Percentiles rank a stretch among this genome's conserved stretches.
These are phyloP conservation scores for Termitomyces sp. DNA, from an alignment of 768 basidiomycete genomes.

Conservation along the genomic window DNA sequence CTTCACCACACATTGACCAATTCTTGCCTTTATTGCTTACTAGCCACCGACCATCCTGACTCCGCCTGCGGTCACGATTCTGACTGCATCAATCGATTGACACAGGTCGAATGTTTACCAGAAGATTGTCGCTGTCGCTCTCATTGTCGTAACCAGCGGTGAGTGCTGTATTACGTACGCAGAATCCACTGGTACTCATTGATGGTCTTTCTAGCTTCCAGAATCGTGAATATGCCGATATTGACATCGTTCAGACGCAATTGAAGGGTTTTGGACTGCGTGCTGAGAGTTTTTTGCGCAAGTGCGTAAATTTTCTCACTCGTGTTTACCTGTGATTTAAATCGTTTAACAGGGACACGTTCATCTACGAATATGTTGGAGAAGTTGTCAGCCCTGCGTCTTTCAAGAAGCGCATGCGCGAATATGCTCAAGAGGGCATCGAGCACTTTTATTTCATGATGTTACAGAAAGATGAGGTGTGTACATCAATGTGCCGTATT, in stretches of 20 bases:
- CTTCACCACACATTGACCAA: slow-evolving; percentile 5
- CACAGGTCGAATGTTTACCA: slow-evolving; percentile 93
- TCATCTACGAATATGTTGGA: slow-evolving; percentile 98
- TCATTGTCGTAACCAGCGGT: slow-evolving; percentile 94
- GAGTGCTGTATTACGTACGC: slow-evolving; percentile 19
- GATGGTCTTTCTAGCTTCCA: slow-evolving; percentile 61
- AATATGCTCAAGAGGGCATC: slow-evolving; percentile 90
- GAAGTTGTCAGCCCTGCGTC: slow-evolving; percentile 86
- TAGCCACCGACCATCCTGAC: slow-evolving; percentile 55
- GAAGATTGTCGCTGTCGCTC: slow-evolving; percentile 81
- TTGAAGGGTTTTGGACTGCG: slow-evolving; percentile 95
- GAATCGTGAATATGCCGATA: slow-evolving; percentile 73
- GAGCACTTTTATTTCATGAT: slow-evolving; percentile 99
- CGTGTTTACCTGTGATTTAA: slow-evolving; percentile 1
- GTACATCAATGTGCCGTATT: slow-evolving; percentile 15
- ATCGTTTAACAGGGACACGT: slow-evolving; percentile 56
- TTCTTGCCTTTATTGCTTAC: slow-evolving; percentile 6
- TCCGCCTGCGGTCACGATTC: slow-evolving; percentile 81
- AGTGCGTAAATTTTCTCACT: slow-evolving; percentile 36
- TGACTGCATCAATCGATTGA: slow-evolving; percentile 95
- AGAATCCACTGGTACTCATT: slow-evolving; percentile 1
- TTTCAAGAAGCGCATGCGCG: slow-evolving; percentile 91
- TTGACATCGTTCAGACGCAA: slow-evolving; percentile 90
- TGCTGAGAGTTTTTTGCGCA: slow-evolving; percentile 59
- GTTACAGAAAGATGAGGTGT: slow-evolving; percentile 94